Conservation (phyloP, 148 eudicot genomes). For the Nepenthes gracilis region DNA sequence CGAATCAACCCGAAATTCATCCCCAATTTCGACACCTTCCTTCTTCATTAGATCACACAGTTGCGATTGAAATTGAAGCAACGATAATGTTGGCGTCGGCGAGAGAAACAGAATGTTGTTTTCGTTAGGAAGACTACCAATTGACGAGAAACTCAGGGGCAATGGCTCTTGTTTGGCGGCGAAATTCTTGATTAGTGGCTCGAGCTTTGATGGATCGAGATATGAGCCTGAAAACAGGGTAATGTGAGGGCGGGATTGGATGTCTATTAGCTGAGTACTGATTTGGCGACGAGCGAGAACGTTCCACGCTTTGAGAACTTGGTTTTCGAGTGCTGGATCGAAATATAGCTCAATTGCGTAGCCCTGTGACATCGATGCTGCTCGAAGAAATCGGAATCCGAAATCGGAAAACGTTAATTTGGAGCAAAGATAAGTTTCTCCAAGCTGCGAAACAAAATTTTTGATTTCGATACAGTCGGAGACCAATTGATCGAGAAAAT, state of each 20-base stretch:
- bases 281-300: conserved; percentile 77
- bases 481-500: too few species aligned
- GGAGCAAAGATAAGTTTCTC: too few species aligned
- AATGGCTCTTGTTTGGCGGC: conserved; percentile 65
- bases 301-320: conserved; percentile 83
- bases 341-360: conserved; percentile 86
- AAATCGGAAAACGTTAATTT: too few species aligned
- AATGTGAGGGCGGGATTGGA: conserved; percentile 82
- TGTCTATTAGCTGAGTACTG: conserved; percentile 85
- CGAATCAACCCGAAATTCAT: conserved; percentile 50
- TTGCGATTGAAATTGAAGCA: conserved; percentile 75
- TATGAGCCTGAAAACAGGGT: conserved; percentile 55
- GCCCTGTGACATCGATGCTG: conserved; percentile 46
- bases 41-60: conserved; percentile 63
- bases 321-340: conserved; percentile 85
- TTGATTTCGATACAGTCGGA: too few species aligned
- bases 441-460: too few species aligned
- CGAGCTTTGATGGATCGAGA: conserved; percentile 52
- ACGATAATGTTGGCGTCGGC: conserved; percentile 61
- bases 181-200: conserved; percentile 42
- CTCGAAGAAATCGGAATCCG: too few species aligned
- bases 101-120: conserved; percentile 55
- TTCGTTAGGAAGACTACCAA: conserved; percentile 57
- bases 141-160: conserved; percentile 55
- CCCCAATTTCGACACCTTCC: conserved; percentile 64